phyloP scores from a whole-genome alignment of 1,139 yeast genomes.

The Pichia sp. region DNA sequence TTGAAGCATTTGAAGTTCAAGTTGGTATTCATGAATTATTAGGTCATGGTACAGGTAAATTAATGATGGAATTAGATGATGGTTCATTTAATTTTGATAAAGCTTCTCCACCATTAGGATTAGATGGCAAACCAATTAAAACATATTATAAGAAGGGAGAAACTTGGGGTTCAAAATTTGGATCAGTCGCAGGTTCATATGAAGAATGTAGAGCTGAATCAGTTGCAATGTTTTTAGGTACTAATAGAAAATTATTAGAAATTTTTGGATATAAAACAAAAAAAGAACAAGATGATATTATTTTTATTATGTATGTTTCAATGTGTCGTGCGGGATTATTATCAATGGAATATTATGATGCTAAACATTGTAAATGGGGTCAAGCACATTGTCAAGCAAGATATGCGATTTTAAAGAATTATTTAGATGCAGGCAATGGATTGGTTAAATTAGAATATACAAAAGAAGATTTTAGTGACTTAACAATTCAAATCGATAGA shows the following conservation, averaged over 20 bases:
- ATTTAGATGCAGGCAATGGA: conserved; percentile 59
- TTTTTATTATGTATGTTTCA: conserved; percentile 60
- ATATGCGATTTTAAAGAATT: conserved; percentile 72
- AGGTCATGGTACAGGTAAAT: conserved; percentile 91
- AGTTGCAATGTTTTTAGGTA: conserved; percentile 75
- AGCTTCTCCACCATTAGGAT: conserved; percentile 48
- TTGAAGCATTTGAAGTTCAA: conserved; percentile 84
- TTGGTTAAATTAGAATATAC: conserved; percentile 49
- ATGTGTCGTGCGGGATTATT: conserved; percentile 87
- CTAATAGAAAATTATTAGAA: conserved; percentile 58
- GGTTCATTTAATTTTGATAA: conserved; percentile 69
- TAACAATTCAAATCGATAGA: conserved; percentile 53
- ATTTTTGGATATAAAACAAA: conserved; percentile 62
- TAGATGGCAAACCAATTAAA: conserved; percentile 51
- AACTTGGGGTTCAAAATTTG: conserved; percentile 87
- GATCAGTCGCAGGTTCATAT: conserved; percentile 75
- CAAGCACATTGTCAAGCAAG: conserved; percentile 97
- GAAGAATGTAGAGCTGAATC: conserved; percentile 93
- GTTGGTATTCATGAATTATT: conserved; percentile 87
- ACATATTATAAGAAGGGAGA: conserved; percentile 74
- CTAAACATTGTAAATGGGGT: conserved; percentile 76
- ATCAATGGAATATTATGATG: conserved; percentile 85
- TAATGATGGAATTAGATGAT: conserved; percentile 53
- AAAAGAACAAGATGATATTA: conserved; percentile 57
- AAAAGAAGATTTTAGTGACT: conserved; percentile 48